Conservation (phyloP, 768 basidiomycete species). For the Xerocomellus amylosporus region DNA sequence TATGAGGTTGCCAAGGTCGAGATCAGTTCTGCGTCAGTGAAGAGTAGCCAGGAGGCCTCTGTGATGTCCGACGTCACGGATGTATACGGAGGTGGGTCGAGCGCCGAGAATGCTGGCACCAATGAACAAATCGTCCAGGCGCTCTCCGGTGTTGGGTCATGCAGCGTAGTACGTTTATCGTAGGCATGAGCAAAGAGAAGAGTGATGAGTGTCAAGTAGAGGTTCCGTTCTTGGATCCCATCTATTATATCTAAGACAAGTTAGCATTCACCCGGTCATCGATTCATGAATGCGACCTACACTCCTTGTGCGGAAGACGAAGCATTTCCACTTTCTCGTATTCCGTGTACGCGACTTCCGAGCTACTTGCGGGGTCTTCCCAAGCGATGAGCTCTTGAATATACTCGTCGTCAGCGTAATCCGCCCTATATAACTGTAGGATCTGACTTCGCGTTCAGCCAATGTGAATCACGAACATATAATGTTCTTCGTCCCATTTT, state of each 20-base stretch:
- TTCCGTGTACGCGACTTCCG: constrained; percentile 58
- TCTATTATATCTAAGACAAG: constrained; percentile 57
- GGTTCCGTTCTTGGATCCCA: constrained; percentile 49
- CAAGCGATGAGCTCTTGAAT: constrained; percentile 70
- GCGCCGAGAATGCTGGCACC: constrained; percentile 76
- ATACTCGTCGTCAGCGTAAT: constrained; percentile 73
- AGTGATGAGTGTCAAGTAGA: constrained; percentile 68
- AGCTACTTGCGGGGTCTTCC: constrained; percentile 51
- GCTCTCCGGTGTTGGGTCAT: constrained; percentile 83
- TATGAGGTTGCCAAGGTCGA: constrained; percentile 61
- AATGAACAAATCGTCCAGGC: constrained; percentile 80
- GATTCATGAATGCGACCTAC: constrained; percentile 30
- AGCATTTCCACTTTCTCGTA: constrained; percentile 69
- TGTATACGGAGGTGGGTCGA: constrained; percentile 64
- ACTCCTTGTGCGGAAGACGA: constrained; percentile 50
- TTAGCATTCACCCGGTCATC: background rate
- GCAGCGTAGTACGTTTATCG: constrained; percentile 72
- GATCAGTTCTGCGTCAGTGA: constrained; percentile 46
- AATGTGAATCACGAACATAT: constrained; percentile 54
- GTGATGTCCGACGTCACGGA: constrained; percentile 14
- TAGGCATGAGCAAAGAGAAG: constrained; percentile 81
- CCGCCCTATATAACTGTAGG: constrained; percentile 53
- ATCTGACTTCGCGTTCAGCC: background rate
- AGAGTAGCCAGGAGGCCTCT: constrained; percentile 16
- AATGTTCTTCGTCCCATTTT: constrained; percentile 84